These are phyloP conservation scores for Volvox carteri DNA, from an alignment of 163 green algal species.

Conservation along the genomic window DNA sequence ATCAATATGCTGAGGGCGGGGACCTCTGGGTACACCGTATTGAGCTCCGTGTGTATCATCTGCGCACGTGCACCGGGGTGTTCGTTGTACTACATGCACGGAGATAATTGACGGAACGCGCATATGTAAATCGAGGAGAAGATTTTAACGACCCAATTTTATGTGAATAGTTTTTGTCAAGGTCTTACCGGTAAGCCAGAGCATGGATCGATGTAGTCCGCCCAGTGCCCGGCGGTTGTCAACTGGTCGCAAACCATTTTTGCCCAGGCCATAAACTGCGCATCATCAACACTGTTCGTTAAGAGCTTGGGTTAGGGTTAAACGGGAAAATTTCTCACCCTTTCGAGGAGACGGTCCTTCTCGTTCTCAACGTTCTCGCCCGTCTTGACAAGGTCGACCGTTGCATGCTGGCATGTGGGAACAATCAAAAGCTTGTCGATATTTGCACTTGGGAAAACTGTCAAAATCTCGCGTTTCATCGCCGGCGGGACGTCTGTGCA, in stretches of 20 bases:
- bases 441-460: constrained; percentile 82
- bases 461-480: constrained; percentile 82
- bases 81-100: too few relatives aligned
- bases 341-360: constrained; percentile 94
- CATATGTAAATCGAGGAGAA: too few relatives aligned
- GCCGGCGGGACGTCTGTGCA: constrained; percentile 82
- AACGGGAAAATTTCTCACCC: constrained; percentile 66
- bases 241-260: constrained; percentile 80
- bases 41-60: constrained; percentile 88
- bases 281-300: too few relatives aligned
- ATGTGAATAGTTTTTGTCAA: too few relatives aligned
- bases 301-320: too few relatives aligned
- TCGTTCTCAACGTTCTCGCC: constrained; percentile 91
- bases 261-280: constrained; percentile 91
- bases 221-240: constrained; percentile 79
- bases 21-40: constrained; percentile 91
- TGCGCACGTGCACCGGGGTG: constrained; percentile 59
- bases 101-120: too few relatives aligned
- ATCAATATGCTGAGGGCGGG: constrained; percentile 87
- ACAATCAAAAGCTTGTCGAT: constrained; percentile 82
- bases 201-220: constrained; percentile 97
- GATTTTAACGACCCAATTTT: too few relatives aligned
- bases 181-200: constrained; percentile 81
- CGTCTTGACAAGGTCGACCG: constrained; percentile 89
- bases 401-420: constrained; percentile 93